Evolutionary conservation across 441 rosid genomes (phyloP).

Genomic region (Croton setiger): DNA sequence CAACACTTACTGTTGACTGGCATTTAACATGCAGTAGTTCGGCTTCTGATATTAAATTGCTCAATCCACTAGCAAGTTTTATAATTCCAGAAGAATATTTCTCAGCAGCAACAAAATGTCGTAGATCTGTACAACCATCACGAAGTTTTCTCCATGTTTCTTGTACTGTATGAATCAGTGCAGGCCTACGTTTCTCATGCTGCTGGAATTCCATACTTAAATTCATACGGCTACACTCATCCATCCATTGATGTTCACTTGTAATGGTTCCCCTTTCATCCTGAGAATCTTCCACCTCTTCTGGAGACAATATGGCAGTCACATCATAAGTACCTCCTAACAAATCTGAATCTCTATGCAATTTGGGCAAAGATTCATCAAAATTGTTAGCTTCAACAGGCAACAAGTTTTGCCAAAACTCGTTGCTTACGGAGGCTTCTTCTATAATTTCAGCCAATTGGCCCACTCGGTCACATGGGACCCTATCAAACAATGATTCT

Average conservation of each 20-base stretch:
- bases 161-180: slow-evolving; percentile 41
- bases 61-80: slow-evolving; percentile 45
- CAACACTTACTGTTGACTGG: slow-evolving; percentile 43
- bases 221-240: slow-evolving; percentile 85
- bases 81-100: slow-evolving; percentile 47
- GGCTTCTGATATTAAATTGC: slow-evolving; percentile 69
- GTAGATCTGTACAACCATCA: slow-evolving; percentile 37
- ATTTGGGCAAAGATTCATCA: slow-evolving; percentile 26
- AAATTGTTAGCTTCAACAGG: slow-evolving; percentile 30
- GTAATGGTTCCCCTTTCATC: slow-evolving; percentile 35
- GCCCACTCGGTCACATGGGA: slow-evolving; percentile 37
- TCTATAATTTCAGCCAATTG: slow-evolving; percentile 36
- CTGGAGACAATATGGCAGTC: slow-evolving; percentile 40
- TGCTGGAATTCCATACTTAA: slow-evolving; percentile 40
- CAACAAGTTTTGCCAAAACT: slow-evolving; percentile 27
- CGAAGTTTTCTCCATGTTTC: slow-evolving; percentile 71
- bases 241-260: slow-evolving; percentile 59
- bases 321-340: slow-evolving; percentile 32
- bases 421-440: slow-evolving; percentile 49
- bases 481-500: slow-evolving; percentile 41
- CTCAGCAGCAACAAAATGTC: slow-evolving; percentile 49
- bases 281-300: slow-evolving; percentile 46
- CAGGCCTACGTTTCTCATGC: slow-evolving; percentile 25
- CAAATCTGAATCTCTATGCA: slow-evolving; percentile 35
- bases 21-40: slow-evolving; percentile 49